Evolutionary conservation across 306 rosid genomes (phyloP), one percentile per base, ranked within the genome.

Genomic region (Quercus glauca): DNA sequence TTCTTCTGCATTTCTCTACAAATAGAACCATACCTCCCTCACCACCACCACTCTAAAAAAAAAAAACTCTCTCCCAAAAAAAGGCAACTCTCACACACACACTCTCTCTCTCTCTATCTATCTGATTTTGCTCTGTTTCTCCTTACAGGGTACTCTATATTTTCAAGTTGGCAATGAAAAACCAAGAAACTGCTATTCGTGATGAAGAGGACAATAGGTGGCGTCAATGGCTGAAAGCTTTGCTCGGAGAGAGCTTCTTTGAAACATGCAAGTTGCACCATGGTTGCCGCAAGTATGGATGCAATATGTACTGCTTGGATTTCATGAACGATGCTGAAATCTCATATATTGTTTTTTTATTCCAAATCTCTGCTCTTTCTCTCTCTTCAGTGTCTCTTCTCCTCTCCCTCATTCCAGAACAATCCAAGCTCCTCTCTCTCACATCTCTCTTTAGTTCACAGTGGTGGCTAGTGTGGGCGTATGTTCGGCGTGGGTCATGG

Each of bases 181-280:
- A 90, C 71, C 98, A 90, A 26, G 97, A 94, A 76, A 72, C 88
- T 56, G 17, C 84, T 76, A 89, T 94, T 70, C 77, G 93, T 63
- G 97, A 88, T 25, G 99, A 93, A 5, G 95, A 91, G 60, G 97
- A 91, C 63, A 84, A 83, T 60, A 86, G 92, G 87, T 95, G 99
- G 99, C 99, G 98, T 29, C 98, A 97, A 74, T 95, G 98, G 99
- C 84, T 95, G 92, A 91, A 90, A 75, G 96, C 99, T 71, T 84
- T 95, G 52, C 91, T 95, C 1, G 76, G 65, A 61, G 99, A 95
- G 79, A 85, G 75, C 80, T 93, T 95, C 88, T 95, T 93, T 74
- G 99, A 88, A 87, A 98, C 89, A 82, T 95, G 99, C 92, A 89
- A 91, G 84, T 67, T 81, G 9, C 99, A 95, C 56, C 94, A 90